Evolutionary conservation across 768 basidiomycete genomes (phyloP), one percentile per base, ranked within the genome.

Genomic region (Leccinum sublutescens): DNA sequence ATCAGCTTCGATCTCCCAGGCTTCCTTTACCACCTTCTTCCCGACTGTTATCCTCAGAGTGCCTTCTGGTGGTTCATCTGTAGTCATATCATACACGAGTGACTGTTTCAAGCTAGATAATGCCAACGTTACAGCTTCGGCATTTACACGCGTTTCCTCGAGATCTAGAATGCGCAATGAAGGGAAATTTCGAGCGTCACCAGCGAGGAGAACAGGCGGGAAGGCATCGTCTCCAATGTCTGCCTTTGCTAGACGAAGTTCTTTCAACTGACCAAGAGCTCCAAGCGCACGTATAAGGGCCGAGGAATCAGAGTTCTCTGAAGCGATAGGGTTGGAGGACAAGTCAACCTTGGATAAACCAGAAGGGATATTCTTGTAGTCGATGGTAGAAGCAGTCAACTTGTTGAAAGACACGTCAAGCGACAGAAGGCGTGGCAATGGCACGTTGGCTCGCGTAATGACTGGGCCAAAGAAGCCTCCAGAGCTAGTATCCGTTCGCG

Each of bases 1-100:
- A 66, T 93, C 91, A 17, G 84, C 76, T 68, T 90, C 90, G 12
- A 93, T 62, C 68, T 93, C 92, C 91, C 91, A 93, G 33, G 82
- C 72, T 71, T 93, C 91, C 67, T 85, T 85, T 57, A 88, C 66
- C 25, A 90, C 75, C 63, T 79, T 80, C 75, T 90, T 91, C 15
- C 91, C 92, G 2, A 91, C 78, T 17, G 85, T 75, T 19, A 93
- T 75, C 51, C 80, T 79, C 3, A 82, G 66, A 0, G 80, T 75
- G 17, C 85, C 86, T 40, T 76, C 75, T 3, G 78, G 76, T 8
- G 83, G 82, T 45, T 83, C 81, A 33, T 85, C 82, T 15, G 75
- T 73, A 1, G 84, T 82, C 29, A 79, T 66, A 57, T 88, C 83
- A 59, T 82, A 86, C 53, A 76, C 78, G 17, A 89, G 63, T 7